Evolutionary conservation across 73 alveolate species (phyloP).

Genomic region (Paramecium pentaurelia): DNA sequence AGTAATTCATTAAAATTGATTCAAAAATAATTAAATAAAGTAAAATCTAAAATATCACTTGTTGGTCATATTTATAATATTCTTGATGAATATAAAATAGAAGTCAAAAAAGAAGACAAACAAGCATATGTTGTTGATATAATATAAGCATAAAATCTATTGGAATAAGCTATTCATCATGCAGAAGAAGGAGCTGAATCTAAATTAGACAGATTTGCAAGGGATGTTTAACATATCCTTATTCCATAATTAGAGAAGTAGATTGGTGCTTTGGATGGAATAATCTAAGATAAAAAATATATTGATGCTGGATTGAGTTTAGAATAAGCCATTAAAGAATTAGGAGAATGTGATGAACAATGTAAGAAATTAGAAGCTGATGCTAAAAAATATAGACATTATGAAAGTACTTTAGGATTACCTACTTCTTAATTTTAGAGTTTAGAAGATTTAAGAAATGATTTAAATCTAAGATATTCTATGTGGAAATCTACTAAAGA

Average conservation of each 20-base stretch:
- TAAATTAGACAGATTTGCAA: conserved; percentile 41
- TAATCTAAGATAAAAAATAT: conserved; percentile 44
- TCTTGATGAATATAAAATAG: conserved; percentile 67
- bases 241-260: conserved; percentile 46
- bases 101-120: conserved; percentile 71
- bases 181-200: conserved; percentile 57
- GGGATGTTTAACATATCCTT: conserved; percentile 50
- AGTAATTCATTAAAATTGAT: conserved; percentile 64
- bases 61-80: conserved; percentile 69
- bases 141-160: conserved; percentile 48
- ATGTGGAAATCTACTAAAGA: conserved; percentile 84
- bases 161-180: conserved; percentile 58
- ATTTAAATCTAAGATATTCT: conserved; percentile 66
- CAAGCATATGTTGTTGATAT: conserved; percentile 65
- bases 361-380: conserved; percentile 66
- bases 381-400: conserved; percentile 69
- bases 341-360: conserved; percentile 46
- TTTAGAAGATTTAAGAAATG: conserved; percentile 64
- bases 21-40: conserved; percentile 52
- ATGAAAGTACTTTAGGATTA: conserved; percentile 74
- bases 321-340: conserved; percentile 53
- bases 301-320: conserved; percentile 53
- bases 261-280: conserved; percentile 52
- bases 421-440: conserved; percentile 76
- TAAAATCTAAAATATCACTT: conserved; percentile 62